phyloP scores from a whole-genome alignment of 1,284 basidiomycete genomes.

The Ganoderma meredithae region DNA sequence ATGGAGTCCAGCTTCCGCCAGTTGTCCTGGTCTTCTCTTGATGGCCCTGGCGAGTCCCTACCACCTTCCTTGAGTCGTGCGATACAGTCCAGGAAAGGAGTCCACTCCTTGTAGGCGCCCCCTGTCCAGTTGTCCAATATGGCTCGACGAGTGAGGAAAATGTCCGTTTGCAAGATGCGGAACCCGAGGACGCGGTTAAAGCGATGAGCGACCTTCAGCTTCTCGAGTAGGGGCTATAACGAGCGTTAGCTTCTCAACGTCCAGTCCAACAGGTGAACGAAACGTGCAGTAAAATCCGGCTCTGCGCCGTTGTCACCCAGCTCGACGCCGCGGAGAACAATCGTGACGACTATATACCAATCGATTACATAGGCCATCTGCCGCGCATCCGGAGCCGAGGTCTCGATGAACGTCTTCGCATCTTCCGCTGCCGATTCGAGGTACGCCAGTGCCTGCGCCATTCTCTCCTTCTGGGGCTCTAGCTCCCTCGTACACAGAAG shows the following conservation, averaged over 20 bases:
- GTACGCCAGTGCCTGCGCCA: background rate
- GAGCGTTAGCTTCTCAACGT: background rate
- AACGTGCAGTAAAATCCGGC: background rate
- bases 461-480: background rate
- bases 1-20: constrained; percentile 4
- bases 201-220: background rate
- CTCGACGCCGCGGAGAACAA: constrained; percentile 5
- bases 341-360: constrained; percentile 6
- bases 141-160: background rate
- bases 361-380: constrained; percentile 5
- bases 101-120: background rate
- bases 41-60: background rate
- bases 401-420: constrained; percentile 3
- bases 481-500: background rate
- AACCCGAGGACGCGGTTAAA: background rate
- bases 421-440: background rate
- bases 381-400: constrained; percentile 1
- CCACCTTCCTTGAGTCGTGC: background rate
- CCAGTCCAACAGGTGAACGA: background rate
- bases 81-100: background rate
- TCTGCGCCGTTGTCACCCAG: background rate
- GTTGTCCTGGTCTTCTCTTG: background rate
- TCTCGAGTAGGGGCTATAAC: background rate
- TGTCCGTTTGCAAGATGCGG: background rate
- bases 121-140: background rate